phyloP scores from a whole-genome alignment of 2,329 filamentous ascomycete genomes.

The Fusarium torreyae region DNA sequence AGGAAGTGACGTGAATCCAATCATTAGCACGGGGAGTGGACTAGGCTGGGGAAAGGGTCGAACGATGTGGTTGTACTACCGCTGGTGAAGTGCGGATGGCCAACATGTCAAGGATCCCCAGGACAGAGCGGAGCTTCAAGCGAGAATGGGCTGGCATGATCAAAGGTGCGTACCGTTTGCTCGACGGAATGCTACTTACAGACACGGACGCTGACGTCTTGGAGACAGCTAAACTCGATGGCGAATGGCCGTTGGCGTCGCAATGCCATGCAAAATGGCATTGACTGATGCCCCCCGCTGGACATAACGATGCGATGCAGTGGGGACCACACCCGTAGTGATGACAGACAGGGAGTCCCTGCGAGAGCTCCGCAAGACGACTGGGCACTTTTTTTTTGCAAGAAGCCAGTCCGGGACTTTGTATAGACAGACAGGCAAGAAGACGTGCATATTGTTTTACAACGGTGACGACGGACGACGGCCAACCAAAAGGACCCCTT shows the following conservation, averaged over 20 bases:
- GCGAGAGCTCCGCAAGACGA: slow-evolving; percentile 45
- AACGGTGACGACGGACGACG: slow-evolving; percentile 1
- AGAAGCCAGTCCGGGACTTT: slow-evolving; percentile 19
- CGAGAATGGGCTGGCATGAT: slow-evolving; percentile 51
- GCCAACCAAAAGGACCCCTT: neutral
- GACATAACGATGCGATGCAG: slow-evolving; percentile 46
- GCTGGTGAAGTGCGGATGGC: slow-evolving; percentile 43
- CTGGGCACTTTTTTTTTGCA: slow-evolving; percentile 24
- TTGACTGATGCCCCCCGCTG: slow-evolving; percentile 48
- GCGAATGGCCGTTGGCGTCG: slow-evolving; percentile 50
- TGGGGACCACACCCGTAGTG: slow-evolving; percentile 42
- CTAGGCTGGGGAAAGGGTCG: slow-evolving; percentile 47
- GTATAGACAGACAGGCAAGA: slow-evolving; percentile 16
- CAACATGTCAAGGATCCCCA: slow-evolving; percentile 50
- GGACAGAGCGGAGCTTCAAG: slow-evolving; percentile 44
- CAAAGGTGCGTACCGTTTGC: slow-evolving; percentile 47
- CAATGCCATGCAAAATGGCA: slow-evolving; percentile 50
- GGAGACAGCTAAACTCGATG: slow-evolving; percentile 48
- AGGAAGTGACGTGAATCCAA: slow-evolving; percentile 48
- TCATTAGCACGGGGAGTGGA: slow-evolving; percentile 43
- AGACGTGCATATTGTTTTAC: slow-evolving; percentile 24
- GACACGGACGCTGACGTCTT: slow-evolving; percentile 48
- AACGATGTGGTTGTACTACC: slow-evolving; percentile 51
- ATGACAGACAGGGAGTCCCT: slow-evolving; percentile 51
- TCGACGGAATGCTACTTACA: slow-evolving; percentile 41